phyloP scores from a whole-genome alignment of 352 stramenopile genomes.

The Globisporangium iwayamae region DNA sequence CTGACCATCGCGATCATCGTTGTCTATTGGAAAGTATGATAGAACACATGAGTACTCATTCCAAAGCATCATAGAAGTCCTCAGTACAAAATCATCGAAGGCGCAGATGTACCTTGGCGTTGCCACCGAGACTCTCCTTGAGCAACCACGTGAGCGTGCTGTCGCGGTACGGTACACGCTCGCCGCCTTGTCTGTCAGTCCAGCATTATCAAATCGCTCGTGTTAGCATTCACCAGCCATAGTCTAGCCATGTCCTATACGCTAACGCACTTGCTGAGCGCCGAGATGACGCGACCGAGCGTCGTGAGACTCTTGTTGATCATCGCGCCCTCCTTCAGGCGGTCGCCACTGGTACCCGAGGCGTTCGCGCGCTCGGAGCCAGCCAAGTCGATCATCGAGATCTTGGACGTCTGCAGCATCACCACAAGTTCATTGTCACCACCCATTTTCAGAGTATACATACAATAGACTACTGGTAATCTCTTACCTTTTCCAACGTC shows the following conservation, averaged over 20 bases:
- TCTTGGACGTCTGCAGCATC: constrained; percentile 62
- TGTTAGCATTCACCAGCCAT: too few relatives aligned
- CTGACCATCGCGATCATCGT: constrained; percentile 89
- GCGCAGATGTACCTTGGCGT: constrained; percentile 50
- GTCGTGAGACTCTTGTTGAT: constrained; percentile 92
- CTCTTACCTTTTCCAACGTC: constrained; percentile 56
- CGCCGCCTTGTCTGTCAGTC: constrained; percentile 28
- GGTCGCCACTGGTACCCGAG: constrained; percentile 79
- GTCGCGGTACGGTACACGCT: constrained; percentile 83
- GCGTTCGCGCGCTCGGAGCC: constrained; percentile 79
- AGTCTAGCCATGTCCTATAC: not conserved
- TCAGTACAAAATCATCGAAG: not conserved
- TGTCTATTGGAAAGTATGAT: constrained; percentile 29
- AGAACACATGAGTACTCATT: not conserved
- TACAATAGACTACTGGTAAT: not conserved
- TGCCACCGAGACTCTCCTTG: constrained; percentile 81
- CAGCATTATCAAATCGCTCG: too few relatives aligned
- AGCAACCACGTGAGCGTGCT: constrained; percentile 85
- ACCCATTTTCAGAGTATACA: not conserved
- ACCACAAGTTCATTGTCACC: not conserved
- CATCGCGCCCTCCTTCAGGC: constrained; percentile 89
- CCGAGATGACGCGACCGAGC: constrained; percentile 85
- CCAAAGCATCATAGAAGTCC: not conserved
- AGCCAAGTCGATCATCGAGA: constrained; percentile 84
- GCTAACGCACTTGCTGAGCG: constrained; percentile 57